Percentiles rank a stretch among this genome's conserved stretches.
These are phyloP conservation scores for Xylariaceae sp. DNA, from an alignment of 2,329 filamentous ascomycete genomes.

Conservation along the genomic window DNA sequence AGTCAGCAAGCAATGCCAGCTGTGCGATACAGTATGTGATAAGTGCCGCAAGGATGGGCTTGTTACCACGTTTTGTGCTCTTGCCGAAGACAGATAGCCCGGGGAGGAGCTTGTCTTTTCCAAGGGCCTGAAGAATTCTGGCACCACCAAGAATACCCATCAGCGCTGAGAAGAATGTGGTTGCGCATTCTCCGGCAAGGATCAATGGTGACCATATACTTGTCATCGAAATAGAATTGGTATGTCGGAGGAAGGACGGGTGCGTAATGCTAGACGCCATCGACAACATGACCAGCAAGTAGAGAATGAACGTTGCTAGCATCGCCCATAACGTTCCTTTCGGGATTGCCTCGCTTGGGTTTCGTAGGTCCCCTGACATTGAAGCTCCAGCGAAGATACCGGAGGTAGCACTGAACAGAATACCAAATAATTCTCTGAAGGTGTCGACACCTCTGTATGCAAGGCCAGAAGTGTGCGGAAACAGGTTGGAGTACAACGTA, in stretches of 20 bases:
- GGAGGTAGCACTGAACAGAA: slow-evolving; percentile 72
- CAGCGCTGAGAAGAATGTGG: slow-evolving; percentile 80
- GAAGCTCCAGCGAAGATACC: slow-evolving; percentile 74
- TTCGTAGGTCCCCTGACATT: slow-evolving; percentile 85
- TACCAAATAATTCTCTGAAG: slow-evolving; percentile 83
- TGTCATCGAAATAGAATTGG: slow-evolving; percentile 80
- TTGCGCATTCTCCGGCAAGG: slow-evolving; percentile 79
- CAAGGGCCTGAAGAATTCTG: slow-evolving; percentile 82
- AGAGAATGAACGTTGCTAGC: slow-evolving; percentile 73
- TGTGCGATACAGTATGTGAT: slow-evolving; percentile 77
- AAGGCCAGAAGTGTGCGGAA: slow-evolving; percentile 67
- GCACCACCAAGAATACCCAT: slow-evolving; percentile 88
- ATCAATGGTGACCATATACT: slow-evolving; percentile 75
- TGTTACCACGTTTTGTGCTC: slow-evolving; percentile 71
- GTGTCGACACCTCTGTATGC: slow-evolving; percentile 66
- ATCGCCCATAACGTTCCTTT: slow-evolving; percentile 81
- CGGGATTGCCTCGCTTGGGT: slow-evolving; percentile 83
- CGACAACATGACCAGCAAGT: slow-evolving; percentile 75
- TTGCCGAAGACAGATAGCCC: slow-evolving; percentile 74
- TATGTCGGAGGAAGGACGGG: slow-evolving; percentile 71
- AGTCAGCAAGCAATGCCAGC: slow-evolving; percentile 76
- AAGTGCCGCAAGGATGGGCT: slow-evolving; percentile 75
- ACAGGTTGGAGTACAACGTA: slow-evolving; percentile 74
- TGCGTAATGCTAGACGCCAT: slow-evolving; percentile 78
- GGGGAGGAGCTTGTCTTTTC: slow-evolving; percentile 76